phyloP scores from a whole-genome alignment of 2,329 filamentous ascomycete genomes.

The Leptographium lundbergii region DNA sequence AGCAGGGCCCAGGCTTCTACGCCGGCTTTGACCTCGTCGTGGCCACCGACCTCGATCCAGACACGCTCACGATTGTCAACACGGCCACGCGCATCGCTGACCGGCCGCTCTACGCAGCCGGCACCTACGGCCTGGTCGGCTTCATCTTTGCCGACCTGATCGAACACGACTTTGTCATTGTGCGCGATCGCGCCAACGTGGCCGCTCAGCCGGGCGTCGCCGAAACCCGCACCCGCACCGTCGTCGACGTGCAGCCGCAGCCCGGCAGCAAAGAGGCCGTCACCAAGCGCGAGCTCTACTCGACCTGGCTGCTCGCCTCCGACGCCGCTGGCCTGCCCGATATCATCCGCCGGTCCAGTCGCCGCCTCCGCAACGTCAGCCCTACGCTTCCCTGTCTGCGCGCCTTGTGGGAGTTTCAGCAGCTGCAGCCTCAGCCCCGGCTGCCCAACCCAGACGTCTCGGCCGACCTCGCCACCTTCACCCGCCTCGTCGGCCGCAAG shows the following conservation, averaged over 20 bases:
- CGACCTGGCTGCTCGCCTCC: conserved; percentile 72
- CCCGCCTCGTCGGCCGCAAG: conserved; percentile 61
- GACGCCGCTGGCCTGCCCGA: conserved; percentile 59
- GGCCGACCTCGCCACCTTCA: conserved; percentile 64
- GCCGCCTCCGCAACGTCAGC: conserved; percentile 64
- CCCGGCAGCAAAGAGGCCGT: conserved; percentile 50
- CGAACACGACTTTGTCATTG: conserved; percentile 77
- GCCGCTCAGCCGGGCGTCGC: conserved; percentile 37
- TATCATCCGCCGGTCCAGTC: conserved; percentile 55
- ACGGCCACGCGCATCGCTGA: conserved; percentile 68
- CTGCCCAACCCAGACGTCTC: conserved; percentile 25
- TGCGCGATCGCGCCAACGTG: conserved; percentile 71
- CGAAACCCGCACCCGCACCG: conserved; percentile 67
- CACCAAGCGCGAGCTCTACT: conserved; percentile 84
- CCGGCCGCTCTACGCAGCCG: conserved; percentile 79
- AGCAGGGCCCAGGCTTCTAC: conserved; percentile 64
- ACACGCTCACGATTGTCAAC: conserved; percentile 67
- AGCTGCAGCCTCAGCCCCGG: conserved; percentile 39
- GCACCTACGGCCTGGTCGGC: conserved; percentile 80
- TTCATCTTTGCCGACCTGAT: conserved; percentile 93
- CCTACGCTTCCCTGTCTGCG: conserved; percentile 76
- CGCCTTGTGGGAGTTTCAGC: conserved; percentile 80
- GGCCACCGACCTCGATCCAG: conserved; percentile 73
- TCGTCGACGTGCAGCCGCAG: conserved; percentile 54
- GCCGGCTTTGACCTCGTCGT: conserved; percentile 73